Evolutionary conservation across 1,284 basidiomycete species (phyloP).

Genomic region (Fomitopsis pinicola): DNA sequence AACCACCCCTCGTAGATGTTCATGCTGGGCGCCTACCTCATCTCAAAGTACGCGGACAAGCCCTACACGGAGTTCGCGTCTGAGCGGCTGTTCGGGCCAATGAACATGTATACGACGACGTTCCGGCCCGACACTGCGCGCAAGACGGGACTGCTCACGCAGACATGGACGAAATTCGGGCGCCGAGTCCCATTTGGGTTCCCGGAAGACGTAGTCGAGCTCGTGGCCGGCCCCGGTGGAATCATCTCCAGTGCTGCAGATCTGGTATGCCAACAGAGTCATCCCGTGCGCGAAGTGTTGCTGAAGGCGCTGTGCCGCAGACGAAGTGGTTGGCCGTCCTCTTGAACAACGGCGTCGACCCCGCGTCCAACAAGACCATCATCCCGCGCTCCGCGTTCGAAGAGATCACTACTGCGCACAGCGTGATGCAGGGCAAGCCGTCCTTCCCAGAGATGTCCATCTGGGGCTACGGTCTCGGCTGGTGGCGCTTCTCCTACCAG

Average conservation of each 20-base stretch:
- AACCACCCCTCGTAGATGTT: constrained; percentile 5
- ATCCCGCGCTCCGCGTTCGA: constrained; percentile 22
- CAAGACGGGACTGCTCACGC: constrained; percentile 27
- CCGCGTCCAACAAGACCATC: constrained; percentile 20
- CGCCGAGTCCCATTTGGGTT: constrained; percentile 28
- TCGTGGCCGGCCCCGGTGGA: constrained; percentile 29
- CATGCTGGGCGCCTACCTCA: constrained; percentile 24
- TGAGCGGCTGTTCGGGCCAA: constrained; percentile 26
- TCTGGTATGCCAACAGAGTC: constrained; percentile 14
- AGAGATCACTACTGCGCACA: constrained; percentile 22
- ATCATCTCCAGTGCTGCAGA: constrained; percentile 30
- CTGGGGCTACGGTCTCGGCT: constrained; percentile 28
- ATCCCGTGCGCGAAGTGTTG: too few species aligned
- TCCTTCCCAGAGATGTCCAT: constrained; percentile 15
- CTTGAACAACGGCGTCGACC: constrained; percentile 24
- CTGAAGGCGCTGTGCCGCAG: constrained; percentile 12
- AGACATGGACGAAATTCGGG: constrained; percentile 23
- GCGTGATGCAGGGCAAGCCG: constrained; percentile 8
- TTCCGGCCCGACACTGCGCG: constrained; percentile 32
- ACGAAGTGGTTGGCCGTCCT: constrained; percentile 26
- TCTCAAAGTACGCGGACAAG: constrained; percentile 29
- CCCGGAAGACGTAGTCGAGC: constrained; percentile 14
- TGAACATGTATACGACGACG: constrained; percentile 31
- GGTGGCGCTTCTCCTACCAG: constrained; percentile 19
- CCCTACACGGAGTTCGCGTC: constrained; percentile 26